Evolutionary conservation across 2,329 filamentous ascomycete genomes (phyloP), one percentile per base, ranked within the genome.

Genomic region (Graphium sp.): DNA sequence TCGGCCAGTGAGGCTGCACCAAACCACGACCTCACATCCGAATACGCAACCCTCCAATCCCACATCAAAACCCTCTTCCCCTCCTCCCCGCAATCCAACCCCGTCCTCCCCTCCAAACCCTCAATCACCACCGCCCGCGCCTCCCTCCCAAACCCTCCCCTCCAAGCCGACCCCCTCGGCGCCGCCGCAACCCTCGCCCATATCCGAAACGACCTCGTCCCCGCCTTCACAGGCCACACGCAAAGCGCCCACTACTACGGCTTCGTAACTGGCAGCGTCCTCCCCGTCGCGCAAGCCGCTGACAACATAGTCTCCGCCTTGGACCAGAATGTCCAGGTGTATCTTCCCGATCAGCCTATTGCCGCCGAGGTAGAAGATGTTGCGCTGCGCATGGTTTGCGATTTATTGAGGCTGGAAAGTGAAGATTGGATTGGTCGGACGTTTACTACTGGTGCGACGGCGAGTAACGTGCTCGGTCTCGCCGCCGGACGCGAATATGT

Each of bases 291-390:
- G 18, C 65, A 77, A 39, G 67, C 81, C 30, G 85, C 83, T 2
- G 87, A 94, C 47, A 78, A 83, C 37, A 53, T 93, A n/a, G 83
- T 87, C 35, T 74, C 74, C 5, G 65, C 69, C 7, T 66, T 76
- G 35, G 85, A 94, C 46, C 82, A 92, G 46, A 93, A 85, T 48
- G 74, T 84, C 5, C 66, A 75, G 33, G 80, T 92, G 1, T 84
- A 94, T 47, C 58, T 93, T 2, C 75, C 82, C 0, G 56, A 60
- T 13, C 79, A 93, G 47, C 78, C 73, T 0, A 62, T 85, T 18
- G 66, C 72, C 13, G 91, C 83, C 0, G 66, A 73, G 15, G 64
- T 94, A 7, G 85, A 94, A 48, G 71, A 76, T 36, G 60, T 62
- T 10, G 72, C 85, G 0, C 52, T 93, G 29, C 51, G 58, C 12